phyloP scores from a whole-genome alignment of 257 asterid genomes.

The Avicennia marina region DNA sequence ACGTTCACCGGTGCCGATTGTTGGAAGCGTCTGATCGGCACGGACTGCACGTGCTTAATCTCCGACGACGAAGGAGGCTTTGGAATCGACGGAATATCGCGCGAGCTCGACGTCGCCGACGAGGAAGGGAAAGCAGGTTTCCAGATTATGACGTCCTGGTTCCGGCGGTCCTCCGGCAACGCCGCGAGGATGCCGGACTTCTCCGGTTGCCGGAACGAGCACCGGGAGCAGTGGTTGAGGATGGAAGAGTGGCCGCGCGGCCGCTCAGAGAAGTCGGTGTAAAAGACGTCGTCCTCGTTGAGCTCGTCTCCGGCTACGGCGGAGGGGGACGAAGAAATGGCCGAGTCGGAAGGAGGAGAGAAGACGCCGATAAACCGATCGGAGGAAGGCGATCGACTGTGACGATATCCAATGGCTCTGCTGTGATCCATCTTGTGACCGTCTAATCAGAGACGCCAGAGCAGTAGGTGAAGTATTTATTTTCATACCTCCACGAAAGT shows the following conservation, averaged over 20 bases:
- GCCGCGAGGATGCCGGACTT: constrained; percentile 74
- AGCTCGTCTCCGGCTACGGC: constrained; percentile 48
- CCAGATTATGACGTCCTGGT: constrained; percentile 32
- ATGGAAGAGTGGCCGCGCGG: constrained; percentile 2
- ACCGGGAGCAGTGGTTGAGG: constrained; percentile 20
- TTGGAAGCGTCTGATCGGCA: constrained; percentile 53
- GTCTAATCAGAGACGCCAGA: background rate
- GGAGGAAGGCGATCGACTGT: constrained; percentile 59
- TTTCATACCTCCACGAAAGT: background rate
- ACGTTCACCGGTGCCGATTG: constrained; percentile 76
- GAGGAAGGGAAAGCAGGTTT: constrained; percentile 41
- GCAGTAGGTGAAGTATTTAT: constrained; percentile 1
- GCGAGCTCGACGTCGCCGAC: constrained; percentile 31
- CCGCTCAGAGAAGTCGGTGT: constrained; percentile 42
- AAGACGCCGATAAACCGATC: constrained; percentile 60
- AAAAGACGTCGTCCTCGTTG: constrained; percentile 70
- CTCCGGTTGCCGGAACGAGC: constrained; percentile 33
- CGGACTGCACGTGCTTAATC: constrained; percentile 42
- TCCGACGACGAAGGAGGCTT: constrained; percentile 39
- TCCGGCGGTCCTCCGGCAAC: constrained; percentile 38
- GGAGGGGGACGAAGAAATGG: constrained; percentile 7
- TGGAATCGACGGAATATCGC: constrained; percentile 50
- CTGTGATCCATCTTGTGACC: constrained; percentile 41
- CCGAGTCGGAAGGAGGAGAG: constrained; percentile 45
- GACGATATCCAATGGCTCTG: constrained; percentile 38